Evolutionary conservation across 1,284 basidiomycete species (phyloP), one percentile per base, ranked within the genome.

Genomic region (Trichosporon coremiiforme): DNA sequence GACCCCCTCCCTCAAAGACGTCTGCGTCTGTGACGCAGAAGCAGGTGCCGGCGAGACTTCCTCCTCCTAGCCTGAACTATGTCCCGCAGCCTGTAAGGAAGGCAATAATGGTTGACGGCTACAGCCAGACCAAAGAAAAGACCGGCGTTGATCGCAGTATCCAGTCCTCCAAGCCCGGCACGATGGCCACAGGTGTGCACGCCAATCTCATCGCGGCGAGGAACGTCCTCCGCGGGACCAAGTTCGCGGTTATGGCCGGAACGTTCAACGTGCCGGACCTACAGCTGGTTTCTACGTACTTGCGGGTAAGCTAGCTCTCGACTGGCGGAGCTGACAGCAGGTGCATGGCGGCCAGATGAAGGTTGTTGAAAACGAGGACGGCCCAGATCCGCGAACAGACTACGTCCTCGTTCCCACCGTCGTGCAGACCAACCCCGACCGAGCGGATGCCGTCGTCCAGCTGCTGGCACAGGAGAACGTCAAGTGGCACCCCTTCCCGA

Each of bases 321-420:
- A n/a, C n/a, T n/a, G n/a, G n/a, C n/a, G n/a, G n/a, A 31, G 55
- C 55, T 57, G 29, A 57, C 55, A 12, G 25, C 29, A 57, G 55
- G 55, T 31, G 4, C 25, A 57, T 12, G 55, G 55, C 10, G 55
- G 25, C 15, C 47, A 53, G 29, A 5, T 57, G 25, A 29, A 57
- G 29, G n/a, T 57, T 1, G 25, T 53, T 9, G 17, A 8, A 1
- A 15, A 22, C 4, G 47, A 53, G 55, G 12, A 57, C 10, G 55
- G 55, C 29, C 22, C 55, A 1, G 55, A 53, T 22, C 47, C 55
- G 12, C 29, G 25, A 29, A 31, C 55, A 20, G 12, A 57, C 25
- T 57, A 29, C 29, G 29, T 20, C 5, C 55, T 57, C 6, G 29
- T 57, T 2, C 55, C 55, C 13, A 57, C 25, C 4, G 55, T 31